Percentiles rank a stretch among this genome's conserved stretches.
Evolutionary conservation across 306 rosid species (phyloP).

Genomic region (Adenanthera pavonina): DNA sequence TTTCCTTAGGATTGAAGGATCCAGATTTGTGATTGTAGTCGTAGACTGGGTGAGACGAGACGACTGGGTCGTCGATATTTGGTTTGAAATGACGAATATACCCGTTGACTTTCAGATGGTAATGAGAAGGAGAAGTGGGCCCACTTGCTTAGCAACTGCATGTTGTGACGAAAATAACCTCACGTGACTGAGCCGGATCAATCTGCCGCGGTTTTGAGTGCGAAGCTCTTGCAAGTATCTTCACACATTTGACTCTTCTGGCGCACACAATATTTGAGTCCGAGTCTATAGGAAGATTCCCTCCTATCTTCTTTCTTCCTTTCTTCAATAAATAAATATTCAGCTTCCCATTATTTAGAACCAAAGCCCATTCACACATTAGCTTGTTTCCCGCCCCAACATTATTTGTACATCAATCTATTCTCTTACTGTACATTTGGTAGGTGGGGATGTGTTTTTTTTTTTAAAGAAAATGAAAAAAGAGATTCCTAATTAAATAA

Average conservation of each 20-base stretch:
- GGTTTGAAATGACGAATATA: conserved; percentile 21
- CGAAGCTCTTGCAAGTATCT: no score
- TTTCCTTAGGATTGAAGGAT: background rate
- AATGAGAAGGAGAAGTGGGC: conserved; percentile 7
- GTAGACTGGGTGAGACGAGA: background rate
- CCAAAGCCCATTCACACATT: no score
- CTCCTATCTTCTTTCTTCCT: background rate
- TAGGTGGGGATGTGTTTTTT: no score
- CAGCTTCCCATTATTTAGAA: background rate
- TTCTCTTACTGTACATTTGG: no score
- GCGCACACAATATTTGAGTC: conserved; percentile 13
- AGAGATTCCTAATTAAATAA: no score
- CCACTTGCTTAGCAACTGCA: conserved; percentile 28
- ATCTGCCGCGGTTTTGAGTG: conserved; percentile 11
- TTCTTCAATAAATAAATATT: background rate
- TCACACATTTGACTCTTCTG: background rate
- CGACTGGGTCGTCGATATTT: background rate
- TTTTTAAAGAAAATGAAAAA: no score
- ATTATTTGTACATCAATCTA: no score
- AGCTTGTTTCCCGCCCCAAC: no score
- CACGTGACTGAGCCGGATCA: no score
- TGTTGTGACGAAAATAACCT: conserved; percentile 37
- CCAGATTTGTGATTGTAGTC: background rate
- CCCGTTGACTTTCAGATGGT: conserved; percentile 38
- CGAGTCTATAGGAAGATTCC: conserved; percentile 18